These are phyloP conservation scores for Aureobasidium sp. DNA, from an alignment of 2,329 filamentous ascomycete genomes.

Conservation along the genomic window DNA sequence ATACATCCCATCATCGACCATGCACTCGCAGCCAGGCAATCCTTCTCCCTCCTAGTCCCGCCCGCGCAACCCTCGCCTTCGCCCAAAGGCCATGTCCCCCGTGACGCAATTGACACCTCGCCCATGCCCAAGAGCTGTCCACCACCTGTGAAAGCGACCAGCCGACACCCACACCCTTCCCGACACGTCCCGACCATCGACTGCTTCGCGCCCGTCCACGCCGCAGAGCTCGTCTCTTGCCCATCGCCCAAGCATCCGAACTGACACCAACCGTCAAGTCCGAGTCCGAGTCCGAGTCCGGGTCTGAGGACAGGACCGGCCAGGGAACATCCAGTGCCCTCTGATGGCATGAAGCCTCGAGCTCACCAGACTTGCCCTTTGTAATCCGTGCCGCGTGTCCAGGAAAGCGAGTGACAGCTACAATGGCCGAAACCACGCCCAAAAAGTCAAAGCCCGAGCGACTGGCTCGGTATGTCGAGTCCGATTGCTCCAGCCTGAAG, in stretches of 20 bases:
- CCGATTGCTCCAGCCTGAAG: background rate
- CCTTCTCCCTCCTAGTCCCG: constrained; percentile 6
- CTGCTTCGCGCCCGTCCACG: background rate
- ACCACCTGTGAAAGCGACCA: background rate
- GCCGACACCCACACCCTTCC: background rate
- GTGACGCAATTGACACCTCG: constrained; percentile 8
- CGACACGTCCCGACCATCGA: background rate
- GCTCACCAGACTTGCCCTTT: background rate
- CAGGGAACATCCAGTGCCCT: background rate
- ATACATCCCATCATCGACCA: constrained; percentile 9
- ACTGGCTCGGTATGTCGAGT: constrained; percentile 34
- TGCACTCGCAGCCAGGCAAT: background rate
- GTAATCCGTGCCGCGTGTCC: constrained; percentile 29
- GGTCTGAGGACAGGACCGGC: background rate
- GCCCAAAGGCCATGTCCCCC: constrained; percentile 3
- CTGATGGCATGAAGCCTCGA: constrained; percentile 7
- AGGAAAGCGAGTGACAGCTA: constrained; percentile 52
- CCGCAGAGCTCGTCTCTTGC: no score
- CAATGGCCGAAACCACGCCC: constrained; percentile 16
- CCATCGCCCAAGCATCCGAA: no score
- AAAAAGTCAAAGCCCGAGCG: constrained; percentile 16
- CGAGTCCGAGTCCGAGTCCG: constrained; percentile 5
- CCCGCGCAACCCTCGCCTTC: background rate
- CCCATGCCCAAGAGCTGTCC: background rate
- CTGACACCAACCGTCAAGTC: background rate